These are phyloP conservation scores for Fusarium cyanostomum DNA, from an alignment of 2,329 filamentous ascomycete species.

Conservation along the genomic window DNA sequence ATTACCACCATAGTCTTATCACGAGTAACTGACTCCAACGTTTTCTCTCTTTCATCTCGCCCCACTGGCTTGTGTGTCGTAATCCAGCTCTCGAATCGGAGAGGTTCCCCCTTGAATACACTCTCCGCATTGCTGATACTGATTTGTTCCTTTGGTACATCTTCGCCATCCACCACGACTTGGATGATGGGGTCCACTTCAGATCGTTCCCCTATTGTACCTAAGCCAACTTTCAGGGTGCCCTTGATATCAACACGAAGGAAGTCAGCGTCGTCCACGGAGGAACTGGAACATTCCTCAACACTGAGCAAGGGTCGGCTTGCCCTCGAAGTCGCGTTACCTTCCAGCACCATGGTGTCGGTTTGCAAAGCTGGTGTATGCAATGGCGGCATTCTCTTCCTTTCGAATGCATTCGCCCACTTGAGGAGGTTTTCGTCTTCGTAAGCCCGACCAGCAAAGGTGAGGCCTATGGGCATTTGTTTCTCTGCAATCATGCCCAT, in stretches of 20 bases:
- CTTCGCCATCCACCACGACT: not conserved
- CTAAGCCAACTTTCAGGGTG: not conserved
- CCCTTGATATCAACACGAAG: not conserved
- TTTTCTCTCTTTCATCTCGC: not conserved
- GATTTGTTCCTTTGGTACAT: not conserved
- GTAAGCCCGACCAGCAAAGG: conserved; percentile 60
- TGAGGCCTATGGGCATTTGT: conserved; percentile 62
- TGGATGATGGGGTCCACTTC: not conserved
- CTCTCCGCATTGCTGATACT: not conserved
- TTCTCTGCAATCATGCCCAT: conserved; percentile 60
- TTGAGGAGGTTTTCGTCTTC: conserved; percentile 50
- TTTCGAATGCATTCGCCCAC: conserved; percentile 37
- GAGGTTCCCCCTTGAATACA: not conserved
- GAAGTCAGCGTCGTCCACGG: not conserved
- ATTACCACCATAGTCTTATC: not conserved
- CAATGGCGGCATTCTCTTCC: conserved; percentile 7
- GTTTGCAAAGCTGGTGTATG: conserved; percentile 16
- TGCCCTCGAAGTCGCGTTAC: no score
- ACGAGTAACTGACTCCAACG: not conserved
- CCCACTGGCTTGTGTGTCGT: not conserved
- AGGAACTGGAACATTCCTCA: not conserved
- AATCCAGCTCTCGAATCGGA: not conserved
- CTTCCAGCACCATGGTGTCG: no score
- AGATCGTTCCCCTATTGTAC: not conserved
- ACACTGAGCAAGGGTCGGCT: no score